Percentiles rank a stretch among this genome's conserved stretches.
phyloP scores from a whole-genome alignment of 192 early-diverging fungal genomes.

The Lobosporangium transversale region DNA sequence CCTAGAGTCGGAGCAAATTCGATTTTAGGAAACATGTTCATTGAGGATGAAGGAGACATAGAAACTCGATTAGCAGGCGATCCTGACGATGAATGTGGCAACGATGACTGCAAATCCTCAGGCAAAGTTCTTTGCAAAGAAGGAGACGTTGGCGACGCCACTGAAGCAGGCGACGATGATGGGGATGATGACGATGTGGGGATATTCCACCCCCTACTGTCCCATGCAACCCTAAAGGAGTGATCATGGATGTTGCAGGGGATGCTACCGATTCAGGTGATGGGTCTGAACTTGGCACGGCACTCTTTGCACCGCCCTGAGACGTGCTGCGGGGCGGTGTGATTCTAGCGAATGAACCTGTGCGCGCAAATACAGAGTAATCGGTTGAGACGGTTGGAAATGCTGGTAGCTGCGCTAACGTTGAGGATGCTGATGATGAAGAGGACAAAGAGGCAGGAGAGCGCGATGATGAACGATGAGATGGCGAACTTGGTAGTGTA shows the following conservation, averaged over 20 bases:
- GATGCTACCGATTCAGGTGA: too few relatives aligned
- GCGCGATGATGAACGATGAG: neutral
- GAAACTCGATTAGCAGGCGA: too few relatives aligned
- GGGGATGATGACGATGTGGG: neutral
- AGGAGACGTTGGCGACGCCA: neutral
- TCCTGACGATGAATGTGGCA: too few relatives aligned
- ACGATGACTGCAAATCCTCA: too few relatives aligned
- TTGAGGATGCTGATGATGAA: neutral
- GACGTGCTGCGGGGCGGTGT: neutral
- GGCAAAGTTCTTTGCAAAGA: too few relatives aligned
- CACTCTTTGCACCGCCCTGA: neutral
- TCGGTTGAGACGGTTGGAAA: slow-evolving; percentile 3
- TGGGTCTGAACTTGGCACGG: too few relatives aligned
- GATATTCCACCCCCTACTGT: neutral
- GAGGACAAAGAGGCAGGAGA: slow-evolving; percentile 6
- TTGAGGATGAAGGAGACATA: neutral
- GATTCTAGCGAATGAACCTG: neutral
- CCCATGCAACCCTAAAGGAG: neutral
- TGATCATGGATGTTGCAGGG: neutral
- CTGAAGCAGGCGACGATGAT: neutral
- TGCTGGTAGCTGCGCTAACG: neutral
- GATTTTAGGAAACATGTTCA: neutral
- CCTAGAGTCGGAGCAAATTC: neutral
- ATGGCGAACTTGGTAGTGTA: neutral
- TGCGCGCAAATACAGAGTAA: slow-evolving; percentile 19